phyloP scores from a whole-genome alignment of 768 basidiomycete genomes.

The Jaapia argillacea region DNA sequence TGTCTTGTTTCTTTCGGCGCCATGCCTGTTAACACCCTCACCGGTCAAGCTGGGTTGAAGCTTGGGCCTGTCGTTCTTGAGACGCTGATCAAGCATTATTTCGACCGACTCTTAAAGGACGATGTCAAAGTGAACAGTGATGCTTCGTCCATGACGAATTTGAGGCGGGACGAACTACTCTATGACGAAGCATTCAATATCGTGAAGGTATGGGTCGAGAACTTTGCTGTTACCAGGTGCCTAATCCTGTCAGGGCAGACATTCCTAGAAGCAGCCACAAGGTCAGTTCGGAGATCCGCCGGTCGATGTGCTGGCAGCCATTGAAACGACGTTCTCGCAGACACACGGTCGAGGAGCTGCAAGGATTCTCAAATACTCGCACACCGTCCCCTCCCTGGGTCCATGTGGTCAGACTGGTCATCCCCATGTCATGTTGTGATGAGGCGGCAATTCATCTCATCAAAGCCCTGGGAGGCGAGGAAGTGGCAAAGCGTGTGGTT shows the following conservation, averaged over 20 bases:
- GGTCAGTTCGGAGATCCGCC: constrained; percentile 31
- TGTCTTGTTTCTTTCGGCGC: background rate
- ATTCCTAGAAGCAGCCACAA: constrained; percentile 66
- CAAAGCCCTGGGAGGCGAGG: constrained; percentile 76
- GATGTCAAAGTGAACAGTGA: constrained; percentile 22
- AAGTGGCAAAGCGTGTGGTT: constrained; percentile 54
- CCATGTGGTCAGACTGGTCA: constrained; percentile 54
- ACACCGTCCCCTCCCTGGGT: constrained; percentile 84
- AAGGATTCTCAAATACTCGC: constrained; percentile 69
- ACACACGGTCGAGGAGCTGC: constrained; percentile 80
- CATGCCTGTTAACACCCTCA: constrained; percentile 37
- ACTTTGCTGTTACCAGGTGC: too few relatives aligned
- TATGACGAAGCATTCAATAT: constrained; percentile 77
- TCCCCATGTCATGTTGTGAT: constrained; percentile 71
- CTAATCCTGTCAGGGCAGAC: too few relatives aligned
- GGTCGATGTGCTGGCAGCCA: background rate
- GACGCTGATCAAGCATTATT: constrained; percentile 80
- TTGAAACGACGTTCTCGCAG: constrained; percentile 26
- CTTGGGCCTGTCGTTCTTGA: constrained; percentile 67
- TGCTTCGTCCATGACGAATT: constrained; percentile 30
- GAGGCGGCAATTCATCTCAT: constrained; percentile 67
- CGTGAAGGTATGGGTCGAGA: constrained; percentile 42
- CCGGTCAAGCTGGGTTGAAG: constrained; percentile 49
- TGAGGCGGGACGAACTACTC: constrained; percentile 65
- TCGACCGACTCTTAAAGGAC: constrained; percentile 39